Evolutionary conservation across 176 grass and related monocot genomes (phyloP).

Genomic region (Elaeis guineensis): DNA sequence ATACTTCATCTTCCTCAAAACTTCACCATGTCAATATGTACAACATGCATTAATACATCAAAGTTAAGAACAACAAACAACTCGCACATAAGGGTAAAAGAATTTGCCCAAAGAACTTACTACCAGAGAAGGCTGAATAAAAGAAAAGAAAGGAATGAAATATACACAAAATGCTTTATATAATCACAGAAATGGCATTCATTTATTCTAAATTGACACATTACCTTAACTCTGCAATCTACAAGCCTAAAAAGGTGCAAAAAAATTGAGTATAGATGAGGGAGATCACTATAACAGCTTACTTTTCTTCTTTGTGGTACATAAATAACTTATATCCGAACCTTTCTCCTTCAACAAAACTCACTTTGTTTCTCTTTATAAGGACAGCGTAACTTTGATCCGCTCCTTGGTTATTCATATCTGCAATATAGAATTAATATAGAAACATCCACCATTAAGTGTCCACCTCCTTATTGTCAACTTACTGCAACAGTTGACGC

Average conservation of each 20-base stretch:
- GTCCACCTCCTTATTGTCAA: slow-evolving; percentile 24
- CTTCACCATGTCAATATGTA: too few relatives aligned
- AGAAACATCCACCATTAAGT: not conserved
- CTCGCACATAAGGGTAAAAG: too few relatives aligned
- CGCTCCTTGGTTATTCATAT: not conserved
- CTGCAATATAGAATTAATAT: not conserved
- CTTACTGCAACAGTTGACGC: slow-evolving; percentile 39
- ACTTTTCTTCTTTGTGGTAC: not conserved
- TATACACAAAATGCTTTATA: slow-evolving; percentile 4
- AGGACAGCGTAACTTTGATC: not conserved
- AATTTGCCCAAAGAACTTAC: too few relatives aligned
- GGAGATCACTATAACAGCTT: slow-evolving; percentile 12
- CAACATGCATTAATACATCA: too few relatives aligned
- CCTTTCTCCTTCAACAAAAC: slow-evolving; percentile 25
- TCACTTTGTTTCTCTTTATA: not conserved
- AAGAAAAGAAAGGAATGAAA: slow-evolving; percentile 5
- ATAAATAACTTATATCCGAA: not conserved
- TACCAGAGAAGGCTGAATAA: too few relatives aligned
- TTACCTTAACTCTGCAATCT: slow-evolving; percentile 38
- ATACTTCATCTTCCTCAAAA: too few relatives aligned
- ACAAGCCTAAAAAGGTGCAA: slow-evolving; percentile 17
- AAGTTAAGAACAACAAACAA: too few relatives aligned
- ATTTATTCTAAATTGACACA: slow-evolving; percentile 29
- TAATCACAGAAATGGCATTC: slow-evolving; percentile 23
- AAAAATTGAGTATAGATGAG: slow-evolving; percentile 22